Conservation (phyloP, 306 rosid genomes). For the Luffa aegyptiaca region DNA sequence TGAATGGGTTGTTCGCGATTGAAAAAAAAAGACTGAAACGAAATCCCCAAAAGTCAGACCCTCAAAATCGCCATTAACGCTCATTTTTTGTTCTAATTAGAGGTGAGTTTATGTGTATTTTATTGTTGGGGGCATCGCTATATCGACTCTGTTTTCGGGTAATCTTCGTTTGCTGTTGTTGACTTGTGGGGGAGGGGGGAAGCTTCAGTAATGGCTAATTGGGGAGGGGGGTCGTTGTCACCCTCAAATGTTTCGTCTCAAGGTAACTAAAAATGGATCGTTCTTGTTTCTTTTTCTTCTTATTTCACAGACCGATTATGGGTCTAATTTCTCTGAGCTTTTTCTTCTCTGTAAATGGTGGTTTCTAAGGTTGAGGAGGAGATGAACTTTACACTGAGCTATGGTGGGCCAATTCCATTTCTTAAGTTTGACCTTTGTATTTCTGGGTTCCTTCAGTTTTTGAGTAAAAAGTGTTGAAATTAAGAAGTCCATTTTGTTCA, state of each 20-base stretch:
- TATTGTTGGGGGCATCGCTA: not conserved
- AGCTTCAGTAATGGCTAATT: slow-evolving; percentile 47
- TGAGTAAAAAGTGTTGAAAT: too few relatives aligned
- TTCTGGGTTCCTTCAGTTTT: too few relatives aligned
- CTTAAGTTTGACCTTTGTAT: too few relatives aligned
- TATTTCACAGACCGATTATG: not conserved
- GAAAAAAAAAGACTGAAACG: too few relatives aligned
- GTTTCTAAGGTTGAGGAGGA: slow-evolving; percentile 20
- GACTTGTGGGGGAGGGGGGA: slow-evolving; percentile 11
- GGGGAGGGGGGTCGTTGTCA: slow-evolving; percentile 37
- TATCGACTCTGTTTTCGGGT: not conserved
- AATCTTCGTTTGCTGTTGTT: slow-evolving; percentile 15
- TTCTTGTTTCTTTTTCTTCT: not conserved
- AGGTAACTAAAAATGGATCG: slow-evolving; percentile 27
- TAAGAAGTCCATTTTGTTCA: not conserved
- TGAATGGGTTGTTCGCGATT: too few relatives aligned
- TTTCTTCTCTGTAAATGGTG: slow-evolving; percentile 1
- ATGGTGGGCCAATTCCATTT: slow-evolving; percentile 35
- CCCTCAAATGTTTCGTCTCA: slow-evolving; percentile 33
- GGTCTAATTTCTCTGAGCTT: not conserved
- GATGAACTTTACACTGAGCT: slow-evolving; percentile 53
- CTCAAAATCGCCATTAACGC: not conserved
- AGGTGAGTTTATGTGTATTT: not conserved
- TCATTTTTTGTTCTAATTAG: slow-evolving; percentile 2
- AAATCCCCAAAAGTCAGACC: too few relatives aligned